Evolutionary conservation across 2,329 filamentous ascomycete species (phyloP).

Genomic region (Trichoderma atroviride): DNA sequence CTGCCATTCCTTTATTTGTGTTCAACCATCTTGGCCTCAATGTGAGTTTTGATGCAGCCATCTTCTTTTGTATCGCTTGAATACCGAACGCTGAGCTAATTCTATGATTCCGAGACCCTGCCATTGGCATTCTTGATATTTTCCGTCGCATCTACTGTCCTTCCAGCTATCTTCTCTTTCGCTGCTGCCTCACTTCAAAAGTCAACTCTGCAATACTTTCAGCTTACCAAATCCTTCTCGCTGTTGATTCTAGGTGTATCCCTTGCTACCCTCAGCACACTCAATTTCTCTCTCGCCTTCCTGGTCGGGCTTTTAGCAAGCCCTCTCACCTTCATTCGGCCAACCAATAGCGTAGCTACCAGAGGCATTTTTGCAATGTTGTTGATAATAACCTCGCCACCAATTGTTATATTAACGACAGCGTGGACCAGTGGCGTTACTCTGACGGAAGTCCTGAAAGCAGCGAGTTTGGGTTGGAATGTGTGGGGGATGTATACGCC

Average conservation of each 20-base stretch:
- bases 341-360: constrained; percentile 45
- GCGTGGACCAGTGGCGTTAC: constrained; percentile 45
- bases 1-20: constrained; percentile 79
- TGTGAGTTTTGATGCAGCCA: constrained; percentile 51
- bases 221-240: constrained; percentile 85
- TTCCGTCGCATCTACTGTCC: constrained; percentile 53
- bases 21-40: constrained; percentile 73
- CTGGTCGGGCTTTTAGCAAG: constrained; percentile 77
- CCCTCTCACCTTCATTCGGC: constrained; percentile 75
- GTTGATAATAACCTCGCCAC: constrained; percentile 64
- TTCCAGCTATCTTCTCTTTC: constrained; percentile 61
- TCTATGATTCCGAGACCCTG: constrained; percentile 44
- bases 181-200: constrained; percentile 54
- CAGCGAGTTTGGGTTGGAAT: constrained; percentile 85
- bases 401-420: constrained; percentile 55
- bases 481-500: constrained; percentile 89
- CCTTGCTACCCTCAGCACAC: constrained; percentile 86
- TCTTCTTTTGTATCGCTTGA: neutral
- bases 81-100: neutral
- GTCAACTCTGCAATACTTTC: constrained; percentile 69
- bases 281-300: constrained; percentile 93
- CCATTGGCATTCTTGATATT: constrained; percentile 62
- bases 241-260: constrained; percentile 91
- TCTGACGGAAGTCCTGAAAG: constrained; percentile 63
- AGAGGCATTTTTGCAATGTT: constrained; percentile 52